These are phyloP conservation scores for Gossypium davidsonii DNA, from an alignment of 441 rosid species.

Conservation along the genomic window DNA sequence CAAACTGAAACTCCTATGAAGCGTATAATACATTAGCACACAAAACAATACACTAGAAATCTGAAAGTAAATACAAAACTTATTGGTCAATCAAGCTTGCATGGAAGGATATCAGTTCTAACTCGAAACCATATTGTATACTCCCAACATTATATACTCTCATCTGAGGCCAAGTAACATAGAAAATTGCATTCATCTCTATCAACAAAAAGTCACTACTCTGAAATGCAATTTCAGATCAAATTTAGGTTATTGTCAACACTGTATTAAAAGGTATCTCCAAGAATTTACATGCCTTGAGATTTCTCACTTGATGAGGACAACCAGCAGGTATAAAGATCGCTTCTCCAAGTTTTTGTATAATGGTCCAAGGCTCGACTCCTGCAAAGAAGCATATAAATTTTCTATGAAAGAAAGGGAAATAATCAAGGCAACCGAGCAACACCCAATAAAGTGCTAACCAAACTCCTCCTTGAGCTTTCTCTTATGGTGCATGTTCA, in stretches of 20 bases:
- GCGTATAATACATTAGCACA: background rate
- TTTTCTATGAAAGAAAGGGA: background rate
- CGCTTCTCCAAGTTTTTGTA: constrained; percentile 71
- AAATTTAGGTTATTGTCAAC: background rate
- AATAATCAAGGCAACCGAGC: background rate
- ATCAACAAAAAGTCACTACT: background rate
- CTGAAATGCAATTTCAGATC: background rate
- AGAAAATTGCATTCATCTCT: background rate
- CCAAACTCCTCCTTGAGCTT: constrained; percentile 79
- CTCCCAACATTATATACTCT: background rate
- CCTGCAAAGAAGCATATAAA: constrained; percentile 28
- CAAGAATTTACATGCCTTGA: constrained; percentile 45
- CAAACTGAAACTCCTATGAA: background rate
- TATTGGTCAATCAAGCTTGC: background rate
- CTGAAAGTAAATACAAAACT: background rate
- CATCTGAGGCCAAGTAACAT: no score
- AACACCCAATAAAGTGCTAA: background rate
- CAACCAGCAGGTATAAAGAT: constrained; percentile 76
- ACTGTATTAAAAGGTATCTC: background rate
- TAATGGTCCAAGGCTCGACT: constrained; percentile 81
- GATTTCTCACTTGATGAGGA: constrained; percentile 80
- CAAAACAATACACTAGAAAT: background rate
- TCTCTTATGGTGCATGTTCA: constrained; percentile 50
- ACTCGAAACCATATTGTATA: background rate
- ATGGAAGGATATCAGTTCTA: background rate